Base-by-base conservation (phyloP, 306 rosid genomes). In the Cicer pinnatifidum region DNA sequence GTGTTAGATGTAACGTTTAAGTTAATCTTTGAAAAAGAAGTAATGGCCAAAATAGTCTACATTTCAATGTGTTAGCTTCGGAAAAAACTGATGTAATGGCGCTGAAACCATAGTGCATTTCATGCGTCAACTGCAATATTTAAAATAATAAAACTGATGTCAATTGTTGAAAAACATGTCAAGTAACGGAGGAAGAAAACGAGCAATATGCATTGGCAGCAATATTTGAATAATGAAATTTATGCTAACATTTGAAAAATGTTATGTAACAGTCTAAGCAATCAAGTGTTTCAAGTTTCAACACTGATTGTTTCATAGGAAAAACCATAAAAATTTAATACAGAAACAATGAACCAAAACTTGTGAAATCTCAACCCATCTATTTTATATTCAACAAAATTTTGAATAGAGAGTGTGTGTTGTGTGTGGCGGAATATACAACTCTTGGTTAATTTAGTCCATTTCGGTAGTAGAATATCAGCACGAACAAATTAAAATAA, bases 401-500 rank as follows among this genome's bases (percentile, higher is more conserved):
- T 17, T 61, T 28, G 11, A 56, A 53, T 11, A 1, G 9, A 59
- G 7, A 47, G 11, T 16, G 60, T 53, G 35, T 16, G 11, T 52
- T 16, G n/a, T 46, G 1, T 52, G 28, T 53, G 35, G 17, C 11
- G 6, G 35, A 53, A 53, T 8, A 16, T 17, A 53, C 17, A 17
- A 17, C 9, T 16, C 6, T 0, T 53, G 7, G 72, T 41, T 16
- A 69, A 61, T n/a, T 75, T 51, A 75, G 74, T 19, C 47, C 41
- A 44, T 17, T 63, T 13, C 6, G 48, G 75, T 15, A 37, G 11
- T 57, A 71, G 56, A 71, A 48, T 64, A n/a, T 48, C 64, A 47
- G 54, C 45, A 73, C 7, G 13, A 67, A 65, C 9, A 19, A 46
- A 58, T n/a, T 40, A 72, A 44, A 48, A n/a, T n/a, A 41, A 58